A percentile compares a stretch with the other conserved stretches of the same genome.
These are phyloP conservation scores for Phoma herbarum DNA, from an alignment of 2,329 filamentous ascomycete genomes.

Conservation along the genomic window DNA sequence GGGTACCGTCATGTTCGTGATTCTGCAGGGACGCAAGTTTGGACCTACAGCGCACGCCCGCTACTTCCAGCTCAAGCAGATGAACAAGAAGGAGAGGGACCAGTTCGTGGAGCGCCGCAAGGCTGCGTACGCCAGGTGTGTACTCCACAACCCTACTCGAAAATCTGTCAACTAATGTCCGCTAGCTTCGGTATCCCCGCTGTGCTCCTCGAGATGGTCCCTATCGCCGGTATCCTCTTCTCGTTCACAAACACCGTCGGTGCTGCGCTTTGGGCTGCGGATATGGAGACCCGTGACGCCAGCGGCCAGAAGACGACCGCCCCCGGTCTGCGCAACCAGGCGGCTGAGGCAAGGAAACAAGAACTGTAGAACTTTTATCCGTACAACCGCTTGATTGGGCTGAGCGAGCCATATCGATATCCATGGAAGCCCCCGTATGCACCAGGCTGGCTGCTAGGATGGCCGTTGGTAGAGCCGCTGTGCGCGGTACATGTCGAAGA, in stretches of 20 bases:
- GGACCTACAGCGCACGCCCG: conserved; percentile 66
- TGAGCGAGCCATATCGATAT: conserved; percentile 35
- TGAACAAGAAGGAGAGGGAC: conserved; percentile 70
- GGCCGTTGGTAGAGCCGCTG: conserved; percentile 28
- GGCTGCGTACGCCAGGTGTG: conserved; percentile 80
- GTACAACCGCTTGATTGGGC: conserved; percentile 5
- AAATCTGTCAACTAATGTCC: no score
- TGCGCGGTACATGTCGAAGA: background rate
- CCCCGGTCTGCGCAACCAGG: conserved; percentile 48
- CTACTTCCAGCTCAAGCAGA: conserved; percentile 93
- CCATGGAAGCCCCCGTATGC: conserved; percentile 50
- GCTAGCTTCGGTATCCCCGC: conserved; percentile 74
- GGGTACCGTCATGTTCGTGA: conserved; percentile 81
- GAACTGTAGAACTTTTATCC: conserved; percentile 43
- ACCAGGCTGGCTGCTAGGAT: conserved; percentile 43
- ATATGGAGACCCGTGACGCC: conserved; percentile 67
- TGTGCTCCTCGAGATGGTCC: conserved; percentile 84
- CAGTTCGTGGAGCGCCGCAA: conserved; percentile 75
- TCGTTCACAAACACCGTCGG: conserved; percentile 92
- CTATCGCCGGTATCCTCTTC: conserved; percentile 82
- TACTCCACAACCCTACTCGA: no score
- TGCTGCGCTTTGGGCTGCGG: conserved; percentile 92
- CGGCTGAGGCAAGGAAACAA: conserved; percentile 43
- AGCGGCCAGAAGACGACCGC: conserved; percentile 42
- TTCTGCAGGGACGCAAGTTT: conserved; percentile 68